Percentiles rank a stretch among this genome's conserved stretches.
Conservation (phyloP, 768 basidiomycete species). For the Naganishia vishniacii region DNA sequence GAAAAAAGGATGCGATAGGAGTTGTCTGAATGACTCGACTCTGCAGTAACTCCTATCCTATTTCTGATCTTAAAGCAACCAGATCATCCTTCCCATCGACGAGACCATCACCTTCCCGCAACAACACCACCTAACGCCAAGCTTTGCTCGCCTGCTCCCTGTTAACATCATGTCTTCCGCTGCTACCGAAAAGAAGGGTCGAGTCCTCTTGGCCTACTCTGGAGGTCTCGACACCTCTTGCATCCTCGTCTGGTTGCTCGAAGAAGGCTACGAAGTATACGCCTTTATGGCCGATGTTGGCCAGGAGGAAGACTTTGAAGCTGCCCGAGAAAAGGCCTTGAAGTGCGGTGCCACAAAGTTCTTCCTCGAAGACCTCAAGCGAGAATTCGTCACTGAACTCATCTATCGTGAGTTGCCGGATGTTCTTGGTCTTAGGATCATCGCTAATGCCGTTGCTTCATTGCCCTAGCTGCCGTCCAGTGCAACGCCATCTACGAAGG, state of each 20-base stretch:
- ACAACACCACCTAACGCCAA: background rate
- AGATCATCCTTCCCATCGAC: background rate
- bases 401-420: conserved; percentile 64
- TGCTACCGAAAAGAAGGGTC: conserved; percentile 56
- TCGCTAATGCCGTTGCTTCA: background rate
- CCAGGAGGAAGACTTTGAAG: conserved; percentile 75
- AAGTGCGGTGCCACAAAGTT: conserved; percentile 92
- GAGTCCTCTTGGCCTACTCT: conserved; percentile 94
- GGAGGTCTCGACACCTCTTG: conserved; percentile 98
- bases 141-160: background rate
- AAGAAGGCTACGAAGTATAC: conserved; percentile 92
- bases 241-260: conserved; percentile 98
- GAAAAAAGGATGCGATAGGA: background rate
- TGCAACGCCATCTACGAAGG: conserved; percentile 99
- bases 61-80: background rate
- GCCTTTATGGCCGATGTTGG: conserved; percentile 65
- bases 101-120: background rate
- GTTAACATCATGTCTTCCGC: conserved; percentile 24
- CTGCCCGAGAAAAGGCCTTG: conserved; percentile 82
- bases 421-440: too few relatives aligned
- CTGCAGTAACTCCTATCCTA: background rate
- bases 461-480: conserved; percentile 71
- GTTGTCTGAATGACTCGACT: background rate
- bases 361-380: conserved; percentile 88
- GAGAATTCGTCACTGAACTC: conserved; percentile 90